Evolutionary conservation across 2,329 filamentous ascomycete species (phyloP), one percentile per base, ranked within the genome.

Genomic region (Chaetomium globosum): DNA sequence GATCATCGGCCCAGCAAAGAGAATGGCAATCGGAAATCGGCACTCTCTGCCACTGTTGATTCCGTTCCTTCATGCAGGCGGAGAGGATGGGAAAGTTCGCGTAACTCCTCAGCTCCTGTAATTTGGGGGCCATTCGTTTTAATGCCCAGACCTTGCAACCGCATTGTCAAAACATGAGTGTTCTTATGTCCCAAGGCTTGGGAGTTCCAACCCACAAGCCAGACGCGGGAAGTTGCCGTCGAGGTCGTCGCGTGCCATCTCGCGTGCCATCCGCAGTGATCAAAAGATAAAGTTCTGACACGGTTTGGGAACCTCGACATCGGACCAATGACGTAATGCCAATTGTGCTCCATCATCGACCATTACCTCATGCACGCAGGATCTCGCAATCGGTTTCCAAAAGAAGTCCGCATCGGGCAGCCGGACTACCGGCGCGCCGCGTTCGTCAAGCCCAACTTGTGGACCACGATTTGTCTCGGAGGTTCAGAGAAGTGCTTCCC

Each of bases 1-100:
- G 31, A 7, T 31, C 31, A 31, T 31, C 8, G 31, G 31, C 31
- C 31, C 31, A 31, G 31, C 36, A 13, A 5, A 39, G 16, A 19
- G 36, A 53, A 53, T 31, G 51, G 51, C 12, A 53, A 53, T 53
- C 28, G 51, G 51, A 9, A 53, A 53, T 53, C 51, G 51, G 28
- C 39, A 39, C 36, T 13, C 49, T 48, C 7, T 48, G 19, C n/a
- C 21, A 9, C 3, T 48, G n/a, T 48, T 8, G 46, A 48, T 10
- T 48, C 46, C 46, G 46, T 19, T 23, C 46, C 46, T 21, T 21
- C 46, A 48, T 48, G 46, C 39, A 43, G n/a, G n/a, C 8, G 7
- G 8, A 12, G 19, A 19, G 46, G 19, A 52, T 52, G 49, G 49
- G 52, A 54, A 53, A 54, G 19, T 48, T 48, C 8, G 4, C 8